A percentile compares a stretch with the other conserved stretches of the same genome.
These are phyloP conservation scores for Sporisorium iseilematis-ciliati DNA, from an alignment of 1,284 basidiomycete species.

Conservation along the genomic window DNA sequence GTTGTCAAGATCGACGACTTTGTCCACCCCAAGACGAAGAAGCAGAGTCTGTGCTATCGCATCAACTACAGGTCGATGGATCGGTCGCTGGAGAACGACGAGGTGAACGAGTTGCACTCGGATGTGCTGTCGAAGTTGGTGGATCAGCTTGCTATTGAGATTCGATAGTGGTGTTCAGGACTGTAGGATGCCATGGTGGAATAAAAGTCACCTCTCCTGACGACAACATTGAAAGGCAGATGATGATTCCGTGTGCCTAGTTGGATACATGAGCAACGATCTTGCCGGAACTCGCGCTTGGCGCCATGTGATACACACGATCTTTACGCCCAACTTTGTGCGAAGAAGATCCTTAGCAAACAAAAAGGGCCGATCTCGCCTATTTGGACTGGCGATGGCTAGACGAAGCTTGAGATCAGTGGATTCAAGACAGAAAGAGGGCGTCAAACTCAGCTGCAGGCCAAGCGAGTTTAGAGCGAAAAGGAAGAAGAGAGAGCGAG, in stretches of 20 bases:
- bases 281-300: too few species aligned
- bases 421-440: background rate
- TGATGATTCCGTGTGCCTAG: too few species aligned
- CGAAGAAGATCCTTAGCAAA: too few species aligned
- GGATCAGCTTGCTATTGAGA: slow-evolving; percentile 69
- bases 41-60: slow-evolving; percentile 86
- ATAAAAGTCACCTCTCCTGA: background rate
- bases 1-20: slow-evolving; percentile 92
- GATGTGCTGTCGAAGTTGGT: slow-evolving; percentile 71
- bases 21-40: slow-evolving; percentile 86
- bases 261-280: too few species aligned
- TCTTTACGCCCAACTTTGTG: too few species aligned
- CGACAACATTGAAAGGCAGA: background rate
- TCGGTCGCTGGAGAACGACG: slow-evolving; percentile 88
- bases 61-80: slow-evolving; percentile 98
- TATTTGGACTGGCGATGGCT: too few species aligned
- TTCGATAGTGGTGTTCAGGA: slow-evolving; percentile 29
- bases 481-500: too few species aligned
- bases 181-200: background rate
- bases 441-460: background rate
- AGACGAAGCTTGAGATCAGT: too few species aligned
- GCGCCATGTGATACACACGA: too few species aligned
- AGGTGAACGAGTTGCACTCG: slow-evolving; percentile 83
- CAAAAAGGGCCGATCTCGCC: too few species aligned
- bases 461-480: background rate